These are phyloP conservation scores for Talaromyces sp. DNA, from an alignment of 2,329 filamentous ascomycete species.

Conservation along the genomic window DNA sequence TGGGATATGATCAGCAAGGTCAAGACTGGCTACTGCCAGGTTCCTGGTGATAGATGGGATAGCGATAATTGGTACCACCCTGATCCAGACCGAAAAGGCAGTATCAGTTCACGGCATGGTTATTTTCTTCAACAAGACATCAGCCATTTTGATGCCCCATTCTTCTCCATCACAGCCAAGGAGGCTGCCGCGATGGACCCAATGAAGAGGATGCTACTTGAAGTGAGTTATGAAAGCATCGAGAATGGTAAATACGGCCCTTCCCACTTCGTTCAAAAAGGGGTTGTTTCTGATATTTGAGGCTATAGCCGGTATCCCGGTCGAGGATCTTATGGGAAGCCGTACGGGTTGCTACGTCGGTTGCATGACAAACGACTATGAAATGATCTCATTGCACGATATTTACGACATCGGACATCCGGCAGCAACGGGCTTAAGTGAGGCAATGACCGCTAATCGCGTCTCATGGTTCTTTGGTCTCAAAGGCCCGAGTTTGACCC, in stretches of 20 bases:
- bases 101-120: neutral
- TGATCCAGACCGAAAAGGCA: neutral
- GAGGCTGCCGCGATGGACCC: slow-evolving; percentile 17
- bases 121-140: slow-evolving; percentile 22
- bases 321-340: slow-evolving; percentile 15
- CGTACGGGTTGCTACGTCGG: slow-evolving; percentile 19
- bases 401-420: slow-evolving; percentile 16
- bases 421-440: slow-evolving; percentile 14
- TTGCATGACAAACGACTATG: slow-evolving; percentile 15
- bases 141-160: slow-evolving; percentile 21
- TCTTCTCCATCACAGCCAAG: slow-evolving; percentile 21
- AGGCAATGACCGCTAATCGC: slow-evolving; percentile 20
- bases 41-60: neutral
- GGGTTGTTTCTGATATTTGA: neutral
- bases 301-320: slow-evolving; percentile 14
- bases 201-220: slow-evolving; percentile 18
- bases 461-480: slow-evolving; percentile 26
- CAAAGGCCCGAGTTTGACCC: slow-evolving; percentile 18
- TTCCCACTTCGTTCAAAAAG: neutral
- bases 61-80: neutral
- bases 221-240: slow-evolving; percentile 17
- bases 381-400: slow-evolving; percentile 18
- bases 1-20: too few species aligned
- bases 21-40: neutral
- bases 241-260: slow-evolving; percentile 14